Base-by-base conservation (phyloP, 495 filamentous ascomycete species). In the Aspergillus nanangensis region DNA sequence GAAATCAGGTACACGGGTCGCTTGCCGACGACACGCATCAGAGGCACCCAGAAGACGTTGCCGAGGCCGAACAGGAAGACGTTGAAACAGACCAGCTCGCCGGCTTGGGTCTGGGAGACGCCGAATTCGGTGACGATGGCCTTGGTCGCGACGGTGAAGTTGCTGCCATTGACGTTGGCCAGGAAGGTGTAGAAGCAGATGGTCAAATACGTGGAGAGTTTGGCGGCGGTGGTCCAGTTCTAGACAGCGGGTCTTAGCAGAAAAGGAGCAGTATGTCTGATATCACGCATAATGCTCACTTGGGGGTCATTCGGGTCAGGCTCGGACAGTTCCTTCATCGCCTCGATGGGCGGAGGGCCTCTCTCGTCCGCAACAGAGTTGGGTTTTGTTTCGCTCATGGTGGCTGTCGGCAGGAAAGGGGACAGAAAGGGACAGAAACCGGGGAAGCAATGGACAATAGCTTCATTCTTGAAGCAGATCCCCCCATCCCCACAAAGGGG, bases 161-260 rank as follows among this genome's bases (percentile, higher is more conserved):
- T 64, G 41, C 60, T 63, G 38, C 52, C 52, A 42, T 66, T 66
- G 31, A 62, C 53, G 19, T 60, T 63, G 41, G 60, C 60, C 14
- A 63, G 47, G 41, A 66, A 61, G 25, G 63, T 66, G 41, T 57
- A 66, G 21, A 44, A 58, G 51, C 62, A 65, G 21, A 65, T 57
- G 25, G 59, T 62, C 1, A 61, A 44, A 32, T 61, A 65, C 0
- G 62, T 65, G 32, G 40, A 47, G 3, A 56, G 33, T 34, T 54
- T 62, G 1, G 55, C 45, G 0, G 37, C 20, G 0, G 51, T 42
- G 7, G 62, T 47, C 62, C 62, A 65, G 31, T 62, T 65, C 62
- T 65, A 21, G 31, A 23, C 2, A 27, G 3, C 13, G 23, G 31
- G n/a, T 24, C 18, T 22, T 25, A 37, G 37, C 8, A n/a, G 25